These are phyloP conservation scores for Coleophoma cylindrospora DNA, from an alignment of 2,329 filamentous ascomycete species.

Conservation along the genomic window DNA sequence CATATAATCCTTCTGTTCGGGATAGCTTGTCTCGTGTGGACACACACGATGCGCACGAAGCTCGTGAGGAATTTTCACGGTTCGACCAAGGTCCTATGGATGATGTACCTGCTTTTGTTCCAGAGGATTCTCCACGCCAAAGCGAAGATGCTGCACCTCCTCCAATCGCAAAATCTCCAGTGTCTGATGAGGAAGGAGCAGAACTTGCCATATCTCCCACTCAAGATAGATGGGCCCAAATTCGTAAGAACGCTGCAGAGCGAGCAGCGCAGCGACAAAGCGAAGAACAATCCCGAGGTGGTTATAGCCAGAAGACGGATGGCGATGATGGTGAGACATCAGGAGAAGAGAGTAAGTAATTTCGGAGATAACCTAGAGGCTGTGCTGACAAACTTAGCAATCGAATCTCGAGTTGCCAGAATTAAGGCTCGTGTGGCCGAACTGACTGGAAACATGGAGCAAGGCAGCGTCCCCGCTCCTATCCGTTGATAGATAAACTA, in stretches of 20 bases:
- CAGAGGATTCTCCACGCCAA: slow-evolving; percentile 33
- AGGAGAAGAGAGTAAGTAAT: slow-evolving; percentile 81
- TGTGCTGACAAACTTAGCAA: slow-evolving; percentile 53
- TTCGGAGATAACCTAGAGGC: background rate
- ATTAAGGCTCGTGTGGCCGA: slow-evolving; percentile 98
- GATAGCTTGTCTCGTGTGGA: slow-evolving; percentile 54
- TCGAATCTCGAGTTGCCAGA: slow-evolving; percentile 91
- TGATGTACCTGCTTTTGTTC: slow-evolving; percentile 81
- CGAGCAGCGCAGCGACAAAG: slow-evolving; percentile 62
- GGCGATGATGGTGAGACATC: slow-evolving; percentile 86
- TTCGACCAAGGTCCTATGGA: slow-evolving; percentile 88
- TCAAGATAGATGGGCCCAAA: slow-evolving; percentile 90
- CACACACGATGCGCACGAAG: slow-evolving; percentile 52
- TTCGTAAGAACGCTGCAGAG: slow-evolving; percentile 88
- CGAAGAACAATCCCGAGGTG: slow-evolving; percentile 55
- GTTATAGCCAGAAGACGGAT: slow-evolving; percentile 51
- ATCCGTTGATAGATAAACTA: slow-evolving; percentile 5
- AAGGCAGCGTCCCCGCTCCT: slow-evolving; percentile 5
- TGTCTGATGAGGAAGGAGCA: slow-evolving; percentile 31
- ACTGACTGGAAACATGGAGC: slow-evolving; percentile 79
- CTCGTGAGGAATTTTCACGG: slow-evolving; percentile 53
- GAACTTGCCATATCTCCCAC: slow-evolving; percentile 31
- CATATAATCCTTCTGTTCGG: slow-evolving; percentile 40
- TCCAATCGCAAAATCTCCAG: slow-evolving; percentile 9
- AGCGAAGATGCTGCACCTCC: slow-evolving; percentile 31